Evolutionary conservation across 179 eudicot genomes (phyloP), one percentile per base, ranked within the genome.

Genomic region (Vitellaria paradoxa): DNA sequence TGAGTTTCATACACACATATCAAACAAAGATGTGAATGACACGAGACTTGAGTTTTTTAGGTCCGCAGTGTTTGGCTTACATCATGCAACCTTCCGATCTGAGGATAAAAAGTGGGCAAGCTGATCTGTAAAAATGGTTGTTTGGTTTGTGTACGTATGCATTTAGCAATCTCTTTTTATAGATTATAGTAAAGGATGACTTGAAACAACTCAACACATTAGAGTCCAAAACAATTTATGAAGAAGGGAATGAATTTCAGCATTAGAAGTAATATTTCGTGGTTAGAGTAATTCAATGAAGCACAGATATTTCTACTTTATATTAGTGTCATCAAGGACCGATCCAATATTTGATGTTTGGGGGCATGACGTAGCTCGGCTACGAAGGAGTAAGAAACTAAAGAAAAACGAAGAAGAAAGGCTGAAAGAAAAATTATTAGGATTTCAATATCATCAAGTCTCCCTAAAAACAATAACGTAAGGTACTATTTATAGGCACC

Each of bases 1-100:
- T n/a, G n/a, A n/a, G n/a, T n/a, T n/a, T n/a, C 57, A 10, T 53
- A 10, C 3, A 11, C 14, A 10, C 17, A 53, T 14, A 12, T 53
- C 15, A 53, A 15, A 53, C 57, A 53, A 37, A 64, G 67, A 15
- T 64, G 7, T 23, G 0, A n/a, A 26, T 63, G 12, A 20, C 26
- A 69, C 21, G 57, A 20, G 40, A 24, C 72, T 47, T 7, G 40
- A 49, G 59, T 40, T 49, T 13, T 68, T 30, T n/a, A 46, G 9
- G 72, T 49, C 73, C 30, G 20, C n/a, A 21, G 6, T 70, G 7
- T 71, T 53, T 26, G 14, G 14, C 24, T 14, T 50, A 37, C 11
- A 42, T 21, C 55, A n/a, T 69, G 72, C 55, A 20, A 69, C 56
- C 55, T 69, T 69, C 72, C 46, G 53, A 30, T 23, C 40, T 14